Evolutionary conservation across 2,329 filamentous ascomycete genomes (phyloP).

Genomic region (Apiospora saccharicola): DNA sequence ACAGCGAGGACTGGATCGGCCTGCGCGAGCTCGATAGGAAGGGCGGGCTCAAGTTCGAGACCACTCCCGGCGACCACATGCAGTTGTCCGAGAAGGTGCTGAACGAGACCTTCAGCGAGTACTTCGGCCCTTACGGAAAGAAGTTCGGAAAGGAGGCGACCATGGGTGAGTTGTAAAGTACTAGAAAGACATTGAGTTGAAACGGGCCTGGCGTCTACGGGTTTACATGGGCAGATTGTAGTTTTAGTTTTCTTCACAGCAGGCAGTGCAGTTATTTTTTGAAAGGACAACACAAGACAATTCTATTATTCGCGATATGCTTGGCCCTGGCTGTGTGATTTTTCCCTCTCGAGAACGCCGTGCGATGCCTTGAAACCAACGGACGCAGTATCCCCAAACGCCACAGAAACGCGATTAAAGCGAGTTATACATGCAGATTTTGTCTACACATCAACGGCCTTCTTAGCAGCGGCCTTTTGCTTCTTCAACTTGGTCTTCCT

Average conservation of each 20-base stretch:
- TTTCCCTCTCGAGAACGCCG: conserved; percentile 27
- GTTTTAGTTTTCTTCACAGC: not conserved
- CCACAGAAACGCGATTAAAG: conserved; percentile 23
- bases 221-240: conserved; percentile 3
- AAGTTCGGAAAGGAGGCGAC: conserved; percentile 42
- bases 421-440: conserved; percentile 18
- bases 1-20: conserved; percentile 93
- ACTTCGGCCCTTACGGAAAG: conserved; percentile 64
- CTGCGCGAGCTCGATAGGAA: conserved; percentile 80
- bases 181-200: not conserved
- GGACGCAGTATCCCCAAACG: conserved; percentile 25
- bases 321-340: conserved; percentile 20
- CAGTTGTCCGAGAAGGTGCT: conserved; percentile 72
- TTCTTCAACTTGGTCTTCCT: conserved; percentile 65
- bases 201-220: not conserved
- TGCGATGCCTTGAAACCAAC: conserved; percentile 26
- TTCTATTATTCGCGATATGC: conserved; percentile 21
- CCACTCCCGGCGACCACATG: conserved; percentile 84
- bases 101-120: conserved; percentile 69
- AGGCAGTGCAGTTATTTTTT: not conserved
- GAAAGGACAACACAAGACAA: conserved; percentile 21
- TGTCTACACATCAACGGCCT: conserved; percentile 54
- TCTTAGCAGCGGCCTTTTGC: conserved; percentile 65
- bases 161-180: conserved; percentile 48
- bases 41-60: conserved; percentile 79